Evolutionary conservation across 257 asterid genomes (phyloP).

Genomic region (Nicotiana noctiflora): DNA sequence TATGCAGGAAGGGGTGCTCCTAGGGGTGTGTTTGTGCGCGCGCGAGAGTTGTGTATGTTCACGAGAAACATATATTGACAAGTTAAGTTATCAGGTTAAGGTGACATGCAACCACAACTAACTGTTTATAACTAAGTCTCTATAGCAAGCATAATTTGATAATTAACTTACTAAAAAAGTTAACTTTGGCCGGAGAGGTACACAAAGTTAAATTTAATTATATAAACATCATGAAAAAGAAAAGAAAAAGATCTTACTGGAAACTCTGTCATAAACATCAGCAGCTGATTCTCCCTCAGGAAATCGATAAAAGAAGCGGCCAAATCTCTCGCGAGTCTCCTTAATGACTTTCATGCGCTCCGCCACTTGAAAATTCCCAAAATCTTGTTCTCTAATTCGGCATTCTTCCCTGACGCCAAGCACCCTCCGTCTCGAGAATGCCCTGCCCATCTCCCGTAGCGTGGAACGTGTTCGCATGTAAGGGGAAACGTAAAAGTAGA

Average conservation of each 20-base stretch:
- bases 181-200: no score
- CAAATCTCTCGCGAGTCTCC: slow-evolving; percentile 80
- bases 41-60: neutral
- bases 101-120: neutral
- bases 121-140: neutral
- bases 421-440: slow-evolving; percentile 49
- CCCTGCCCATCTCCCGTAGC: slow-evolving; percentile 71
- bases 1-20: neutral
- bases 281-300: slow-evolving; percentile 98
- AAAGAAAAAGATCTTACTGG: slow-evolving; percentile 66
- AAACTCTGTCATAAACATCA: slow-evolving; percentile 87
- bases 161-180: neutral
- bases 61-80: neutral
- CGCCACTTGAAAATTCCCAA: slow-evolving; percentile 85
- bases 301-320: slow-evolving; percentile 83
- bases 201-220: neutral
- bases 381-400: slow-evolving; percentile 88
- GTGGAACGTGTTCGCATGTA: slow-evolving; percentile 75
- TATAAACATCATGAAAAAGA: neutral
- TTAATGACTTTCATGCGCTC: slow-evolving; percentile 73
- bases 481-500: slow-evolving; percentile 82
- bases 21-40: neutral
- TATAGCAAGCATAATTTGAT: neutral
- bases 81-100: neutral
- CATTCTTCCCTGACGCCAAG: slow-evolving; percentile 91